Evolutionary conservation across 345 rosid genomes (phyloP).

Genomic region (Dipteronia dyeriana): DNA sequence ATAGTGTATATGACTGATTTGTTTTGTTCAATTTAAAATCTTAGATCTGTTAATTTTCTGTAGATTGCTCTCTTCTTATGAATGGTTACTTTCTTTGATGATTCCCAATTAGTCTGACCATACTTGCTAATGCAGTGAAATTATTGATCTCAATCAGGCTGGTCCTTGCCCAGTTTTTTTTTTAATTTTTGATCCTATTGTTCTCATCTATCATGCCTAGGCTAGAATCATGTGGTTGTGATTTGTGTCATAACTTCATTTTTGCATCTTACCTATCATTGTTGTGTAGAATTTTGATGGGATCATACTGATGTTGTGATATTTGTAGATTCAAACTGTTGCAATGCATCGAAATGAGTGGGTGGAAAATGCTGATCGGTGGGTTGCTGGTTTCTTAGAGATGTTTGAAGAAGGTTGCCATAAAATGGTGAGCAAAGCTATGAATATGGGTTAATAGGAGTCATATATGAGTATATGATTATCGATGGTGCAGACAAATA

Average conservation of each 20-base stretch:
- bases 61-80: not conserved
- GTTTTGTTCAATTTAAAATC: no score
- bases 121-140: not conserved
- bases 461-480: not conserved
- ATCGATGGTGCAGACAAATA: not conserved
- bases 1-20: no score
- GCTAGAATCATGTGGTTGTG: not conserved
- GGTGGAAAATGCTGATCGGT: constrained; percentile 98
- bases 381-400: constrained; percentile 98
- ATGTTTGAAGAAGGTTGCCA: constrained; percentile 99
- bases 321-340: constrained; percentile 71
- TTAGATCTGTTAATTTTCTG: no score
- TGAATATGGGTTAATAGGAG: not conserved
- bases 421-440: constrained; percentile 71
- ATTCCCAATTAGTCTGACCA: not conserved
- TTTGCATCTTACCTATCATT: not conserved
- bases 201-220: not conserved
- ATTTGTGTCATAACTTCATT: constrained; percentile 4
- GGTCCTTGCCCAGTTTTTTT: not conserved
- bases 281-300: constrained; percentile 7
- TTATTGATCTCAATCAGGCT: not conserved
- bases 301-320: not conserved
- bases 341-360: constrained; percentile 81
- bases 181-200: not conserved
- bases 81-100: not conserved